These are phyloP conservation scores for Rhododendron griersonianum DNA, from an alignment of 148 eudicot genomes.

Conservation along the genomic window DNA sequence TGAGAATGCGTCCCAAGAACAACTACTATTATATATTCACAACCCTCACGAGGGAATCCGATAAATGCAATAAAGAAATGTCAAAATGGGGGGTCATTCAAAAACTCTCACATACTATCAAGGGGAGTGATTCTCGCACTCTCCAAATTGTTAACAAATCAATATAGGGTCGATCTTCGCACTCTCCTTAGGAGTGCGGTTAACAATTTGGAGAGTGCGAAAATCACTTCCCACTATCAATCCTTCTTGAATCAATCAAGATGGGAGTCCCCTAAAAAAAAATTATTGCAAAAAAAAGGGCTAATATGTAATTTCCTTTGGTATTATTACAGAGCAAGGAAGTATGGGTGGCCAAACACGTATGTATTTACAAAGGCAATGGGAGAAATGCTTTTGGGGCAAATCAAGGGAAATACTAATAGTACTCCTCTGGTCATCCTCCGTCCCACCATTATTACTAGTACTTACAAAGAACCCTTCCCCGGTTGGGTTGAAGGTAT, in stretches of 20 bases:
- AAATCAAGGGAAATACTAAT: constrained; percentile 29
- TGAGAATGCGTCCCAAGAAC: not conserved
- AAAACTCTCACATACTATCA: not conserved
- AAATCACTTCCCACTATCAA: no score
- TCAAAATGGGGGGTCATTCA: not conserved
- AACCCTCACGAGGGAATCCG: not conserved
- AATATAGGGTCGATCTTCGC: no score
- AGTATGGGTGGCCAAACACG: constrained; percentile 83
- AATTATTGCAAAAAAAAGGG: not conserved
- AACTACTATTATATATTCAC: not conserved
- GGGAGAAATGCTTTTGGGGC: constrained; percentile 70
- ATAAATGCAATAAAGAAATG: not conserved
- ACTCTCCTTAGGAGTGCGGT: no score
- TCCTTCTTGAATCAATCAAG: not conserved
- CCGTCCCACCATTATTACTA: constrained; percentile 71
- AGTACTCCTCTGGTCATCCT: constrained; percentile 51
- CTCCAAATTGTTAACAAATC: no score
- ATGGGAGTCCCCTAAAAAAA: not conserved
- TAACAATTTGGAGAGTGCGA: no score
- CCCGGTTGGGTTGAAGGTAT: constrained; percentile 88
- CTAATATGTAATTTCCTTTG: not conserved
- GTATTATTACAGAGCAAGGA: constrained; percentile 35
- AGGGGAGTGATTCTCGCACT: no score
- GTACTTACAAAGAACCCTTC: constrained; percentile 76
- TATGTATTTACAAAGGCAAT: constrained; percentile 80